Conservation (phyloP, 495 filamentous ascomycete species). For the Aspergillus bertholletiae region DNA sequence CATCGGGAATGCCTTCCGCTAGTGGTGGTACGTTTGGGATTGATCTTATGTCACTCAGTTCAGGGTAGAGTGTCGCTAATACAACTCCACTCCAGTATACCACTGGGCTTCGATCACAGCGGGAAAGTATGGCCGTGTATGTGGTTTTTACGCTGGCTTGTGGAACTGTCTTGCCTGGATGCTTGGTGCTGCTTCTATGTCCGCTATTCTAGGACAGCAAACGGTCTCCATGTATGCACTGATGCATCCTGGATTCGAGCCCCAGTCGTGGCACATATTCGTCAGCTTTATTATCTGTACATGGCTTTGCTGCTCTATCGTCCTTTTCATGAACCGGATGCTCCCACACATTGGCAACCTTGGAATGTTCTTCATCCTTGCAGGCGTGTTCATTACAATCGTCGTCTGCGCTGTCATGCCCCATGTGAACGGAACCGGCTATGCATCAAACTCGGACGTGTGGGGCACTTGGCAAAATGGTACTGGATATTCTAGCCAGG, state of each 20-base stretch:
- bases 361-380: slow-evolving; percentile 68
- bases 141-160: slow-evolving; percentile 76
- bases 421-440: slow-evolving; percentile 31
- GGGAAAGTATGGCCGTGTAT: slow-evolving; percentile 63
- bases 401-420: slow-evolving; percentile 77
- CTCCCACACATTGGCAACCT: slow-evolving; percentile 63
- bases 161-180: slow-evolving; percentile 80
- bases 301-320: slow-evolving; percentile 62
- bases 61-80: neutral
- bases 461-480: slow-evolving; percentile 62
- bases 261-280: slow-evolving; percentile 74
- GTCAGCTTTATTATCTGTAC: slow-evolving; percentile 62
- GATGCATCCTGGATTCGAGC: slow-evolving; percentile 60
- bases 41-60: neutral
- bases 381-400: slow-evolving; percentile 67
- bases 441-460: slow-evolving; percentile 55
- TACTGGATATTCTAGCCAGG: slow-evolving; percentile 63
- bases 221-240: slow-evolving; percentile 66
- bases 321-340: slow-evolving; percentile 68
- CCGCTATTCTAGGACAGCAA: slow-evolving; percentile 64
- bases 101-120: slow-evolving; percentile 81
- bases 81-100: slow-evolving; percentile 53
- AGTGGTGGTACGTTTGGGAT: slow-evolving; percentile 50
- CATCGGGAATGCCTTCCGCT: slow-evolving; percentile 76
- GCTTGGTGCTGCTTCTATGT: slow-evolving; percentile 60